Conservation (phyloP, 805 yeast species). For the Brettanomyces anomalus region DNA sequence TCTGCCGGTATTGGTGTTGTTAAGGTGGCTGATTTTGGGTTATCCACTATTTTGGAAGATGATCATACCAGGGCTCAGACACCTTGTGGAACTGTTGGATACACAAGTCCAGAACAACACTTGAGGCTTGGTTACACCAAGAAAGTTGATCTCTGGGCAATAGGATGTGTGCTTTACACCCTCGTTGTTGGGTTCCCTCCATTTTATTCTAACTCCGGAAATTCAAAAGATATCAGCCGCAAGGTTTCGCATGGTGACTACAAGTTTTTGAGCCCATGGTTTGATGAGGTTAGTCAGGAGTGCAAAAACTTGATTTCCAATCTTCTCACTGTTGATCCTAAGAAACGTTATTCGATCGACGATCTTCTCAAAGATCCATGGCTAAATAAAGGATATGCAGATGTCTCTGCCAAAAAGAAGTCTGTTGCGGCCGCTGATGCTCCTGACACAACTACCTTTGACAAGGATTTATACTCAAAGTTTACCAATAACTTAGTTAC, state of each 20-base stretch:
- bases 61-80: constrained; percentile 44
- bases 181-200: constrained; percentile 70
- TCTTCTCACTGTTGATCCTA: constrained; percentile 63
- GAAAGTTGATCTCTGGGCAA: constrained; percentile 66
- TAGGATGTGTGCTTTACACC: constrained; percentile 64
- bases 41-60: constrained; percentile 43
- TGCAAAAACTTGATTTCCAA: constrained; percentile 63
- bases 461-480: constrained; percentile 17
- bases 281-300: constrained; percentile 71
- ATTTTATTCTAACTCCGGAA: constrained; percentile 54
- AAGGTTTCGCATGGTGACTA: constrained; percentile 68
- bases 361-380: constrained; percentile 67
- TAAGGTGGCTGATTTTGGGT: constrained; percentile 63
- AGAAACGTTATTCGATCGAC: constrained; percentile 55
- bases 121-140: constrained; percentile 51
- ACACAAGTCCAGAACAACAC: constrained; percentile 67
- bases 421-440: constrained; percentile 22
- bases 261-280: constrained; percentile 76
- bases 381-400: constrained; percentile 30
- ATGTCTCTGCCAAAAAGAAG: constrained; percentile 4
- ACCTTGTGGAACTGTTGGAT: constrained; percentile 72
- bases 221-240: constrained; percentile 48
- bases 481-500: constrained; percentile 20
- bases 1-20: constrained; percentile 58
- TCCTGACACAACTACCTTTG: constrained; percentile 21